Conservation (phyloP, 805 yeast genomes). For the Candida palmyrensis region DNA sequence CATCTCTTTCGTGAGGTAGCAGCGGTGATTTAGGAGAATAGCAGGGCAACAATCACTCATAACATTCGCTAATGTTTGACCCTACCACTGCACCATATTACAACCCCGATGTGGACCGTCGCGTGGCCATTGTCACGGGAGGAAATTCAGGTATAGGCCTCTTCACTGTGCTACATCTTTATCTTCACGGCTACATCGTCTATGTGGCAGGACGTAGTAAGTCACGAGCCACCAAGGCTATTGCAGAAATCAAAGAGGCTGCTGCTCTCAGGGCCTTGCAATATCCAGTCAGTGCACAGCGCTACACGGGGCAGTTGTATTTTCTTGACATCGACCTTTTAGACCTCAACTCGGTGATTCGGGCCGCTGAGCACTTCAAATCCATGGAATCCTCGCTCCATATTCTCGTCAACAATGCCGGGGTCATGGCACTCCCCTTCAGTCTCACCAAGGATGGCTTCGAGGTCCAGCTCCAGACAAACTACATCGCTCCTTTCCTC, state of each 20-base stretch:
- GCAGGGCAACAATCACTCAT: too few species aligned
- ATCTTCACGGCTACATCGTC: conserved; percentile 71
- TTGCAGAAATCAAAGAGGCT: conserved; percentile 49
- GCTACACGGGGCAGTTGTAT: conserved; percentile 31
- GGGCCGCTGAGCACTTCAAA: conserved; percentile 44
- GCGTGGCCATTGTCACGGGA: conserved; percentile 73
- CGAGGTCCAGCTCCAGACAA: conserved; percentile 77
- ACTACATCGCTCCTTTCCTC: conserved; percentile 70
- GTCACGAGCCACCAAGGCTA: conserved; percentile 51
- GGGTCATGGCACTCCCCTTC: conserved; percentile 74
- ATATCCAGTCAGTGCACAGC: conserved; percentile 12
- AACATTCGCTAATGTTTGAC: conserved; percentile 24
- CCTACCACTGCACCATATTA: conserved; percentile 57
- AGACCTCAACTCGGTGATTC: conserved; percentile 25
- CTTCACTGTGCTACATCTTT: conserved; percentile 68
- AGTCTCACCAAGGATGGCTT: conserved; percentile 60
- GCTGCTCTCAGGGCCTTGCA: conserved; percentile 33
- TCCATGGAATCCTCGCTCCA: conserved; percentile 48
- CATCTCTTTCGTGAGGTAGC: too few species aligned
- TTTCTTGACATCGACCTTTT: conserved; percentile 35
- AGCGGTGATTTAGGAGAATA: too few species aligned
- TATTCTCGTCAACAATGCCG: conserved; percentile 71
- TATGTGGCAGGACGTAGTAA: conserved; percentile 70
- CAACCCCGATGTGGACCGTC: conserved; percentile 49
- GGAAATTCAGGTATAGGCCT: conserved; percentile 82